These are phyloP conservation scores for Penicillium canariense DNA, from an alignment of 495 filamentous ascomycete species.

Conservation along the genomic window DNA sequence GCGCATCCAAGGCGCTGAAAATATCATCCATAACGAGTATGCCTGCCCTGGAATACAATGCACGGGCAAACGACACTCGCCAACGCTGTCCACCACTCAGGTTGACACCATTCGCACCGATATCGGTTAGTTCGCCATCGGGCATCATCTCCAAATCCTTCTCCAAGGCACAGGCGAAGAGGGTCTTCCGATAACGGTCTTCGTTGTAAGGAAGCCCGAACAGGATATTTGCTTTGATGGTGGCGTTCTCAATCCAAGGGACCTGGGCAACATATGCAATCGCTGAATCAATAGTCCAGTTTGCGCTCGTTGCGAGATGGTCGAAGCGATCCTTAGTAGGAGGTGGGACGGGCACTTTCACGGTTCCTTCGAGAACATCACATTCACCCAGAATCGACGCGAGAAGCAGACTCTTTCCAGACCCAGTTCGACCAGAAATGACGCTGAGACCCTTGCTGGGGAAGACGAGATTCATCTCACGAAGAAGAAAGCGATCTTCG, in stretches of 20 bases:
- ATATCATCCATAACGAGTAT: slow-evolving; percentile 83
- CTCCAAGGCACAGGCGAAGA: slow-evolving; percentile 66
- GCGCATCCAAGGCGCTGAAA: slow-evolving; percentile 66
- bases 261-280: slow-evolving; percentile 80
- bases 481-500: slow-evolving; percentile 53
- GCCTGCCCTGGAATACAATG: slow-evolving; percentile 76
- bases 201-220: slow-evolving; percentile 67
- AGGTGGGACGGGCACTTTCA: slow-evolving; percentile 43
- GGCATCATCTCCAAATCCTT: slow-evolving; percentile 73
- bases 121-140: slow-evolving; percentile 75
- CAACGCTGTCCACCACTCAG: slow-evolving; percentile 82
- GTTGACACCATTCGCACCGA: slow-evolving; percentile 81
- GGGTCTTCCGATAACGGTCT: slow-evolving; percentile 60
- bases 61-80: slow-evolving; percentile 75
- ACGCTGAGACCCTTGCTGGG: slow-evolving; percentile 68
- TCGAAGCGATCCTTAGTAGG: slow-evolving; percentile 27
- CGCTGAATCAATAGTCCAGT: slow-evolving; percentile 52
- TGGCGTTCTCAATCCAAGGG: slow-evolving; percentile 84
- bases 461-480: slow-evolving; percentile 61
- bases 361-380: slow-evolving; percentile 45
- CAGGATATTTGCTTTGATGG: slow-evolving; percentile 70
- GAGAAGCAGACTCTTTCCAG: slow-evolving; percentile 64
- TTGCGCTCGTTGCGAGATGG: slow-evolving; percentile 19
- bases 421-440: slow-evolving; percentile 54
- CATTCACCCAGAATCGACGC: slow-evolving; percentile 61